Conservation (phyloP, 345 rosid genomes). For the Euphorbia lathyris region DNA sequence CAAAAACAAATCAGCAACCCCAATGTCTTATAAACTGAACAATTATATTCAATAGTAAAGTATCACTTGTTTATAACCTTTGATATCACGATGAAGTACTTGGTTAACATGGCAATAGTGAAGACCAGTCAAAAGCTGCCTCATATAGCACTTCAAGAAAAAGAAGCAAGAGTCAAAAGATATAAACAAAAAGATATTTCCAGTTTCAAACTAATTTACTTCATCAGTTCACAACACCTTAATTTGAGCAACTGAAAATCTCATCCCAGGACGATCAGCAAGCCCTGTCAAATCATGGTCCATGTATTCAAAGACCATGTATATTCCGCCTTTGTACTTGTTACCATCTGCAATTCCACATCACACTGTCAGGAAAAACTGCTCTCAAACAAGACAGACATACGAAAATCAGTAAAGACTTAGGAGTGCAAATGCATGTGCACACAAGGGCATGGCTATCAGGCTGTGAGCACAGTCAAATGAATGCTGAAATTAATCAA, state of each 20-base stretch:
- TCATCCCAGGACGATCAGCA: constrained; percentile 91
- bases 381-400: constrained; percentile 2
- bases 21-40: constrained; percentile 1
- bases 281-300: constrained; percentile 97
- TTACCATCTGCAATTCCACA: constrained; percentile 58
- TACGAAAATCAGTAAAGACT: no score
- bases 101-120: constrained; percentile 94
- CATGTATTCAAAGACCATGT: constrained; percentile 98
- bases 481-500: background rate
- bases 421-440: background rate
- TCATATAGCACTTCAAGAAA: constrained; percentile 80
- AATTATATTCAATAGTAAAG: background rate
- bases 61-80: constrained; percentile 45
- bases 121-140: constrained; percentile 91
- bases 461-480: background rate
- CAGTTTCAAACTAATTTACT: background rate
- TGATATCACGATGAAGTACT: constrained; percentile 96
- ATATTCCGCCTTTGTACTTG: constrained; percentile 92
- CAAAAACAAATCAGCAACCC: constrained; percentile 12
- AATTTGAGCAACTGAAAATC: constrained; percentile 89
- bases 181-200: background rate
- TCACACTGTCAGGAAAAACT: constrained; percentile 12
- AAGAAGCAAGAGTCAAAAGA: constrained; percentile 13
- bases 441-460: background rate
- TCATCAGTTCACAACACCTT: constrained; percentile 45